These are phyloP conservation scores for Corinectria fuckeliana DNA, from an alignment of 2,329 filamentous ascomycete genomes.

Conservation along the genomic window DNA sequence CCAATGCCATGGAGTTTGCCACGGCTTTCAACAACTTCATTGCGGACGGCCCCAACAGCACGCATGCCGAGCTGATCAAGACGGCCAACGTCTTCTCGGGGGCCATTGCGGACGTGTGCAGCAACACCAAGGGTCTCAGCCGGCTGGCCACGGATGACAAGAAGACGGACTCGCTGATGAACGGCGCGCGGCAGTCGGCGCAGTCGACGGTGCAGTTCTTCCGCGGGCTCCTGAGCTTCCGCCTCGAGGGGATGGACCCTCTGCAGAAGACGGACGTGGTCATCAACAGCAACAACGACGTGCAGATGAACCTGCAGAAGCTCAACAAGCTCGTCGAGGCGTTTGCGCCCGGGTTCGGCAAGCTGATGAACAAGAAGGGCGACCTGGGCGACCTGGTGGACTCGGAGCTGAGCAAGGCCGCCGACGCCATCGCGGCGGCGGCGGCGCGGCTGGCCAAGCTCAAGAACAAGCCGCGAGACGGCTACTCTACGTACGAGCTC, in stretches of 20 bases:
- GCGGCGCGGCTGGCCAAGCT: conserved; percentile 88
- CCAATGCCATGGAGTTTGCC: conserved; percentile 94
- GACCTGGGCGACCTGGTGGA: conserved; percentile 95
- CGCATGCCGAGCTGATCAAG: conserved; percentile 89
- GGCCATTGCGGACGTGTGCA: conserved; percentile 90
- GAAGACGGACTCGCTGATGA: conserved; percentile 86
- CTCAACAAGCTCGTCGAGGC: conserved; percentile 92
- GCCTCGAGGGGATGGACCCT: conserved; percentile 87
- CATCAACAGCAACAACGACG: conserved; percentile 96
- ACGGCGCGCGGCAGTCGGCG: conserved; percentile 82
- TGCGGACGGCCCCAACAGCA: conserved; percentile 90
- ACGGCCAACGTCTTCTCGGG: conserved; percentile 90
- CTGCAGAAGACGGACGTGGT: conserved; percentile 96
- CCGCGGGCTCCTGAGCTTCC: conserved; percentile 90
- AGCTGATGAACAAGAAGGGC: conserved; percentile 78
- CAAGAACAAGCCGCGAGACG: conserved; percentile 94
- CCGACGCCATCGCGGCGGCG: conserved; percentile 92
- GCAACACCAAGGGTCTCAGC: conserved; percentile 94
- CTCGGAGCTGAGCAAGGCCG: conserved; percentile 88
- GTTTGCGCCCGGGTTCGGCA: conserved; percentile 86
- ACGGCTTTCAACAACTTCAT: conserved; percentile 99
- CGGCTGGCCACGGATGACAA: conserved; percentile 95
- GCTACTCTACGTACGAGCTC: conserved; percentile 94
- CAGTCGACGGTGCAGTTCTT: conserved; percentile 93
- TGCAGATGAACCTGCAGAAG: conserved; percentile 91